Evolutionary conservation across 305 asterid species (phyloP), one percentile per base, ranked within the genome.

Genomic region (Withania somnifera): DNA sequence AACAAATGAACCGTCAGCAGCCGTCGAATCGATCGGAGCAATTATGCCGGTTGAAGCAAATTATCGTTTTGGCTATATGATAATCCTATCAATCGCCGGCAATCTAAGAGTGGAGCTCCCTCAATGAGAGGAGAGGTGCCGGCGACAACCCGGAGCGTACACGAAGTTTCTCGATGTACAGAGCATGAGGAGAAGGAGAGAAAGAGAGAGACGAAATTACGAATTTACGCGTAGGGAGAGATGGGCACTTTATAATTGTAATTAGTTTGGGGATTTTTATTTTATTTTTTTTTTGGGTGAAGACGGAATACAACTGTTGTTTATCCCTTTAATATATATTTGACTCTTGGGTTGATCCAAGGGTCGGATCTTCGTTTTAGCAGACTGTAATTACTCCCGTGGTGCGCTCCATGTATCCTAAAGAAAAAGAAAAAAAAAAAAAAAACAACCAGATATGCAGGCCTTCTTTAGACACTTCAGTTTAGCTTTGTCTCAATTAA

Each of bases 341-440:
- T 22, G 79, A 80, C 87, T 19, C 77, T 82, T 85, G 83, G 87
- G 56, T 20, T 13, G 32, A 13, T 71, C 32, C 56, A 36, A 85
- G 75, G 75, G 87, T 30, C 79, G 61, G 80, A 51, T 75, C 45
- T 28, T 50, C 80, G 28, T 47, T 47, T 47, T 10, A 82, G 53
- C 17, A 47, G 28, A 30, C 61, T 57, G 36, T 17, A 14, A n/a
- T n/a, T 9, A 34, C 9, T 7, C 51, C 76, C 38, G 7, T 10
- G 67, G 63, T 79, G 83, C 64, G 45, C 68, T 40, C 68, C 75
- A 79, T 19, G 83, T 79, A 71, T 66, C 20, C 24, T 36, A 4
- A 2, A 2, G 6, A 36, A 3, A 36, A 36, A 36, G 5, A 36
- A 0, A n/a, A n/a, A n/a, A n/a, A n/a, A n/a, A n/a, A n/a, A n/a